Evolutionary conservation across 352 stramenopile species (phyloP).

Genomic region (Phytopythium montanum): DNA sequence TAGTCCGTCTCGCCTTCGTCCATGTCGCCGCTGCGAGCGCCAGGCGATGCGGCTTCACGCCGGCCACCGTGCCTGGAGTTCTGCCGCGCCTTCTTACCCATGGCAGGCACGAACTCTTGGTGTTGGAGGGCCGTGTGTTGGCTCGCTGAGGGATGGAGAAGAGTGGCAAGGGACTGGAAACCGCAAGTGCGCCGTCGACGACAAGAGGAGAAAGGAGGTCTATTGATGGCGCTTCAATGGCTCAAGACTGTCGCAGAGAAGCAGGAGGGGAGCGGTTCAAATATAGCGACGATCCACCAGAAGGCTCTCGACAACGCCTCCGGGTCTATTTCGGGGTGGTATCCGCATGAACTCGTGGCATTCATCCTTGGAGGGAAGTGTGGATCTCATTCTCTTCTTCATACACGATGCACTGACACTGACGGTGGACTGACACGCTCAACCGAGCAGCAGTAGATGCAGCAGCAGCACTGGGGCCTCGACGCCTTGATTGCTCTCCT

Average conservation of each 20-base stretch:
- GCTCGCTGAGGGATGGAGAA: not conserved
- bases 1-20: slow-evolving; percentile 6
- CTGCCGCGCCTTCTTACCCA: slow-evolving; percentile 1
- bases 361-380: no score
- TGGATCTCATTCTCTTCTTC: not conserved
- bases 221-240: not conserved
- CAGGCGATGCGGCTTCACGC: not conserved
- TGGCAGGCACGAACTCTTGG: not conserved
- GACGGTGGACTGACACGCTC: not conserved
- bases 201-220: not conserved
- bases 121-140: not conserved
- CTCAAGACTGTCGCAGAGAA: not conserved
- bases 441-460: slow-evolving; percentile 9
- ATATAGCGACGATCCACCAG: not conserved
- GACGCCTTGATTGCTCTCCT: not conserved
- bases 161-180: not conserved
- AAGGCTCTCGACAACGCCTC: not conserved
- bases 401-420: not conserved
- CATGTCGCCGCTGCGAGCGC: slow-evolving; percentile 5
- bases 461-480: slow-evolving; percentile 4
- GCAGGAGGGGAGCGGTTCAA: not conserved
- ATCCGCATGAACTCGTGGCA: not conserved
- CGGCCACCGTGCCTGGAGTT: not conserved
- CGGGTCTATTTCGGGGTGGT: not conserved
- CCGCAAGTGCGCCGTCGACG: not conserved